Conservation (phyloP, 495 filamentous ascomycete species). For the Bryoglossum gracile region DNA sequence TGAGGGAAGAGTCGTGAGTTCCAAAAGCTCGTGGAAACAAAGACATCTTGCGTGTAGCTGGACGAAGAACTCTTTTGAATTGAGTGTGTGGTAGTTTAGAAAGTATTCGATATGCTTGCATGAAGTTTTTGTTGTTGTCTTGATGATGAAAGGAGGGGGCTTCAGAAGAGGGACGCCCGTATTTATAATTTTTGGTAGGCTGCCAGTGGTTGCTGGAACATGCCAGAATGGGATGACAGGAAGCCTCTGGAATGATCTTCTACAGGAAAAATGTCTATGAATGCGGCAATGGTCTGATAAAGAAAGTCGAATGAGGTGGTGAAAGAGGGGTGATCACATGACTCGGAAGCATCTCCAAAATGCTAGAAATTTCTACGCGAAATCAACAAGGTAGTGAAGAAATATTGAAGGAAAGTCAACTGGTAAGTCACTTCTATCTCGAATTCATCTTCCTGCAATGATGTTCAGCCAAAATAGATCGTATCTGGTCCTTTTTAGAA, state of each 20-base stretch:
- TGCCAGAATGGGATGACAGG: conserved; percentile 4
- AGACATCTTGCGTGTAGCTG: conserved; percentile 48
- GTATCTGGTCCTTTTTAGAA: too few species aligned
- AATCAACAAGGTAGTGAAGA: too few species aligned
- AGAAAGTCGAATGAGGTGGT: neutral
- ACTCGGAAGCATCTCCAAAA: neutral
- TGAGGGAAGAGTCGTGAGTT: conserved; percentile 40
- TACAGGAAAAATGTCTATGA: too few species aligned
- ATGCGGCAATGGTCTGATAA: neutral
- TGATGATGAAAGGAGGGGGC: conserved; percentile 17
- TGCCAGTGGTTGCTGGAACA: conserved; percentile 11
- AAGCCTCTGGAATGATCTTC: conserved; percentile 16
- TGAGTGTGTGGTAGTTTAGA: conserved; percentile 15
- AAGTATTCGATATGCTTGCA: conserved; percentile 23
- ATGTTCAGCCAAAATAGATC: too few species aligned
- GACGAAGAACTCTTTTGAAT: conserved; percentile 9
- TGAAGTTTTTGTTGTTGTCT: conserved; percentile 17
- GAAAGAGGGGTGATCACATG: neutral
- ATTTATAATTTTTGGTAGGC: conserved; percentile 10
- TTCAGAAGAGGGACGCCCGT: neutral
- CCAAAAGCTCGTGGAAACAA: conserved; percentile 51
- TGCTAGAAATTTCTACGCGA: conserved; percentile 7
- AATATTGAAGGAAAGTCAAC: too few species aligned
- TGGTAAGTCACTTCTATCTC: too few species aligned
- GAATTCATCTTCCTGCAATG: too few species aligned